These are phyloP conservation scores for Boletus holoroseus DNA, from an alignment of 1,284 basidiomycete species.

Conservation along the genomic window DNA sequence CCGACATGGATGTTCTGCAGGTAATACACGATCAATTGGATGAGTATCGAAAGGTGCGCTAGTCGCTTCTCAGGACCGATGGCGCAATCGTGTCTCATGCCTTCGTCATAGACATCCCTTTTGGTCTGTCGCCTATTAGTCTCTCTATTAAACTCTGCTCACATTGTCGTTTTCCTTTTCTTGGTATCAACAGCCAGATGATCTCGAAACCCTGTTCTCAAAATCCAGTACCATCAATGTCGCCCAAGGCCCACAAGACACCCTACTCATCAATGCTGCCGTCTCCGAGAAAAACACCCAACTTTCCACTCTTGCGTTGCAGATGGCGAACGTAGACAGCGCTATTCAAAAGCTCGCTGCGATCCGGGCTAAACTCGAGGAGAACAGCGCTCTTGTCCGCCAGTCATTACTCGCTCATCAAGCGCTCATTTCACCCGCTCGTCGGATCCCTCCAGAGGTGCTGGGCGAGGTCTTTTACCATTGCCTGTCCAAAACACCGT, in stretches of 20 bases:
- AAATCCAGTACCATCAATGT: constrained; percentile 5
- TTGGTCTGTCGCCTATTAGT: constrained; percentile 15
- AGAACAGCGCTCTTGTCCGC: constrained; percentile 13
- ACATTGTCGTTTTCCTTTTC: neutral
- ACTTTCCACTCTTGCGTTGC: constrained; percentile 14
- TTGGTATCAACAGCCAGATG: constrained; percentile 5
- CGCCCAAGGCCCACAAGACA: constrained; percentile 15
- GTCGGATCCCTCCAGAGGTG: constrained; percentile 36
- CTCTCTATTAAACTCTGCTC: neutral
- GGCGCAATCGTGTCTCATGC: constrained; percentile 35
- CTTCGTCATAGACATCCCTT: constrained; percentile 15
- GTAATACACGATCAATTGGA: constrained; percentile 19
- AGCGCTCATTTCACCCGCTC: constrained; percentile 24
- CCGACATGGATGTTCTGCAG: constrained; percentile 18
- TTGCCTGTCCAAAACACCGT: constrained; percentile 30
- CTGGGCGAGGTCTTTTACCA: constrained; percentile 37
- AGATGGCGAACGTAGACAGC: constrained; percentile 18
- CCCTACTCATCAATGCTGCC: constrained; percentile 12
- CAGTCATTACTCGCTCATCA: constrained; percentile 19
- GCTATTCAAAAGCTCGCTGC: constrained; percentile 18
- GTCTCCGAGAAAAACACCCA: constrained; percentile 21
- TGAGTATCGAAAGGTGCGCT: constrained; percentile 20
- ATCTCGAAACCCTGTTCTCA: constrained; percentile 22
- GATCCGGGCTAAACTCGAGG: constrained; percentile 15
- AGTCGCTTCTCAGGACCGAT: constrained; percentile 17